A percentile compares a stretch with the other conserved stretches of the same genome.
These are phyloP conservation scores for Knoxdaviesia proteae DNA, from an alignment of 2,329 filamentous ascomycete genomes.

Conservation along the genomic window DNA sequence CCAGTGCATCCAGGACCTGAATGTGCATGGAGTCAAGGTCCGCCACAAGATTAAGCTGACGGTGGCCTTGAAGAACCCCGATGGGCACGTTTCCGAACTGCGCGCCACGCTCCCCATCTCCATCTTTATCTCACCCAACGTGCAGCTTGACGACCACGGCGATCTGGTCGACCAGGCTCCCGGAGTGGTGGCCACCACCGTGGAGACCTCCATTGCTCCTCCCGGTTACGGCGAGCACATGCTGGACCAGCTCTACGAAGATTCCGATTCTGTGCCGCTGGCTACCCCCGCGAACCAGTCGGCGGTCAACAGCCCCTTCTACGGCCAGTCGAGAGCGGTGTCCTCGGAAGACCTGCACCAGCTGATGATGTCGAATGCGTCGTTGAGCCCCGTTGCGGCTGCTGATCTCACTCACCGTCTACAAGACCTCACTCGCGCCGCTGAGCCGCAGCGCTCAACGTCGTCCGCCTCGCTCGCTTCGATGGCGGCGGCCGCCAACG, in stretches of 20 bases:
- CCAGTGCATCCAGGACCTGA: slow-evolving; percentile 74
- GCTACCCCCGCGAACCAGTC: slow-evolving; percentile 52
- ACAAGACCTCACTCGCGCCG: slow-evolving; percentile 43
- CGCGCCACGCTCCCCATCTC: slow-evolving; percentile 78
- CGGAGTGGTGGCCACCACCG: slow-evolving; percentile 15
- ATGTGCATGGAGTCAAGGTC: slow-evolving; percentile 75
- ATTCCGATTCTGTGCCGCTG: slow-evolving; percentile 63
- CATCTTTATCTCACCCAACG: slow-evolving; percentile 87
- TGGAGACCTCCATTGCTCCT: slow-evolving; percentile 49
- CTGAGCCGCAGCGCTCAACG: slow-evolving; percentile 19
- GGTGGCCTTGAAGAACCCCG: slow-evolving; percentile 80
- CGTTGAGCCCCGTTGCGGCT: slow-evolving; percentile 6
- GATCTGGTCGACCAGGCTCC: slow-evolving; percentile 47
- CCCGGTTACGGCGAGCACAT: slow-evolving; percentile 81
- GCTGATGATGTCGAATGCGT: slow-evolving; percentile 20
- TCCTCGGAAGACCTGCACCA: slow-evolving; percentile 59
- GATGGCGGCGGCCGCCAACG: slow-evolving; percentile 22
- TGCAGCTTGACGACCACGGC: slow-evolving; percentile 74
- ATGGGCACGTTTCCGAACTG: slow-evolving; percentile 78
- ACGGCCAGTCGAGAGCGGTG: slow-evolving; percentile 47
- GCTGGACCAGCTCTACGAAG: slow-evolving; percentile 77
- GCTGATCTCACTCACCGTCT: slow-evolving; percentile 40
- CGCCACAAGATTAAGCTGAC: slow-evolving; percentile 84
- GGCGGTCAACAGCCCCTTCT: slow-evolving; percentile 64
- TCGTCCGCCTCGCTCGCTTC: slow-evolving; percentile 24